Base-by-base conservation (phyloP, 1,284 basidiomycete genomes). In the Irpex sp. region DNA sequence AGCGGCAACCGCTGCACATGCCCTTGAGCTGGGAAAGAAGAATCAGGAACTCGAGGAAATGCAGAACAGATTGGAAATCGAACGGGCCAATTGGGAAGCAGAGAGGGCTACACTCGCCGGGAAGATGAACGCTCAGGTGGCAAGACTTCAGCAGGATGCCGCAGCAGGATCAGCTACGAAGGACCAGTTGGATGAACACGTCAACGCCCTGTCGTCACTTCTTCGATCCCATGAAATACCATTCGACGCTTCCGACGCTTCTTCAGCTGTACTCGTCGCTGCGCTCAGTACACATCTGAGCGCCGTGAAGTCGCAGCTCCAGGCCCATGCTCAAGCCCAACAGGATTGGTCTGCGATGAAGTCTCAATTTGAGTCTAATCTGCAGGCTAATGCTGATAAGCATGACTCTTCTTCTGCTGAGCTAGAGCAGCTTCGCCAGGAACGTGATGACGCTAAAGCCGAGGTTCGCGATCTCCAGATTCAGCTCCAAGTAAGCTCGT, bases 201-300 rank as follows among this genome's bases (percentile, higher is more conserved):
- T 81, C 23, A 75, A 75, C 23, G 72, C 76, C 23, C 68, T 90
- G 42, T 77, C 77, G 58, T 70, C 67, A 2, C 69, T 90, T 61
- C 77, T 86, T 63, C 79, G 80, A 63, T 75, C 77, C 23, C 81
- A 88, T 64, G 78, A 77, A 19, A 79, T 90, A 64, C 75, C 77
- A n/a, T 69, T 82, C 21, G 78, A 78, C 55, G 78, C 83, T 10
- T 73, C 77, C 57, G 82, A 86, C 59, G 65, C 76, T 16, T 80
- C 85, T 9, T 65, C 87, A n/a, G 74, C 77, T 58, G 80, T 78
- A 48, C 71, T 87, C 1, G 70, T 85, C 42, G 68, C 74, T 4
- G 80, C 85, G 4, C 74, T 90, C 42, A 78, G 75, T 3, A 69
- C 76, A 55, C 86, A 91, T 72, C 64, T 91, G 28, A 78, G 80